Evolutionary conservation across 2,329 filamentous ascomycete genomes (phyloP).

Genomic region (Byssothecium circinans): DNA sequence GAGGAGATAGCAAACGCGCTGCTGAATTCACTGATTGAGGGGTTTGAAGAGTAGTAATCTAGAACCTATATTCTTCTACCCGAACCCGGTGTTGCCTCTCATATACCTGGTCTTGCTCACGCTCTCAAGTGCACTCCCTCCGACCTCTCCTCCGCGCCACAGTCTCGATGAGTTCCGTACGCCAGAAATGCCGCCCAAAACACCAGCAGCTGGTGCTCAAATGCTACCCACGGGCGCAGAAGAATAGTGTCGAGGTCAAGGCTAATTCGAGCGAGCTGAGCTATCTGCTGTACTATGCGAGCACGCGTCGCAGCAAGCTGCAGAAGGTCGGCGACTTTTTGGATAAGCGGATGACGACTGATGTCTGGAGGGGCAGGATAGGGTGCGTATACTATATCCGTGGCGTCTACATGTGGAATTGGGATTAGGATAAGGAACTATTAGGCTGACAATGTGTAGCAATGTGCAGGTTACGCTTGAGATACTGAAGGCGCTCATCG

Average conservation of each 20-base stretch:
- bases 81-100: neutral
- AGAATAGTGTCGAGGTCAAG: slow-evolving; percentile 84
- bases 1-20: too few species aligned
- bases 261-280: slow-evolving; percentile 96
- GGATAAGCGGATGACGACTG: slow-evolving; percentile 88
- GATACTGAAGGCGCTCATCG: slow-evolving; percentile 87
- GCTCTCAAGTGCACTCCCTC: slow-evolving; percentile 1
- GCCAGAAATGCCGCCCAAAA: slow-evolving; percentile 76
- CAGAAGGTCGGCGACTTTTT: slow-evolving; percentile 94
- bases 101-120: neutral
- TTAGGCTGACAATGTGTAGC: slow-evolving; percentile 49
- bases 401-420: too few species aligned
- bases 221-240: slow-evolving; percentile 91
- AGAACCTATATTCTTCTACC: too few species aligned
- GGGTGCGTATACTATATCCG: slow-evolving; percentile 68
- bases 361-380: slow-evolving; percentile 86
- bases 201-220: slow-evolving; percentile 95
- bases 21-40: too few species aligned
- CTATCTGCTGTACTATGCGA: slow-evolving; percentile 95
- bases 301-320: slow-evolving; percentile 89
- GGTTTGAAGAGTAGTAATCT: too few species aligned
- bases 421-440: neutral
- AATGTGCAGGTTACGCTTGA: slow-evolving; percentile 94
- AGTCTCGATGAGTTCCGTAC: slow-evolving; percentile 56
- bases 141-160: too few species aligned